Conservation (phyloP, 1,139 yeast genomes). For the Blastobotrys illinoisensis region DNA sequence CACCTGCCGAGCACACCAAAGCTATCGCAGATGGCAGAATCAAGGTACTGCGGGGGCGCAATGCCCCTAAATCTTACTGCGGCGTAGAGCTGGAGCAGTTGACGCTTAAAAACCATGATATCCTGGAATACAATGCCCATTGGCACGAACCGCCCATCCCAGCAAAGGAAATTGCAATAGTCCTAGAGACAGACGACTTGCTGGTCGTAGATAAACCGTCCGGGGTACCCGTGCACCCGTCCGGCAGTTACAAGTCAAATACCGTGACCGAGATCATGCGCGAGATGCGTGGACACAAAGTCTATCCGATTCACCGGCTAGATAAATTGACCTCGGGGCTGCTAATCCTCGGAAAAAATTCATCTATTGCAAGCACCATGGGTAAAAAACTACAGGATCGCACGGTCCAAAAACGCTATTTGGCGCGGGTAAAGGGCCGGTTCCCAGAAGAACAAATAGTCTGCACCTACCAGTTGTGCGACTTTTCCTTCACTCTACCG, state of each 20-base stretch:
- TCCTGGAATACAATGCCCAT: conserved; percentile 75
- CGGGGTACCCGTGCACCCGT: conserved; percentile 86
- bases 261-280: conserved; percentile 41
- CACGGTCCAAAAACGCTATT: conserved; percentile 69
- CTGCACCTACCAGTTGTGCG: conserved; percentile 62
- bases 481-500: conserved; percentile 71
- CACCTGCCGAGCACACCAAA: conserved; percentile 37
- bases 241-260: conserved; percentile 83
- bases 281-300: conserved; percentile 16
- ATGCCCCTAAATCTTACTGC: neutral
- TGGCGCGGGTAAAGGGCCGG: conserved; percentile 80
- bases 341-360: conserved; percentile 79
- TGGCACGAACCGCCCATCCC: conserved; percentile 89
- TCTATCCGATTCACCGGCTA: conserved; percentile 45
- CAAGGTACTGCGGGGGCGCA: conserved; percentile 7
- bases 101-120: conserved; percentile 56
- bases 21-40: conserved; percentile 11
- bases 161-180: conserved; percentile 58
- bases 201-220: conserved; percentile 89
- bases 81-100: neutral
- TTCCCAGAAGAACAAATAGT: conserved; percentile 46
- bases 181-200: conserved; percentile 66
- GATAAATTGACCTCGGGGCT: conserved; percentile 90
- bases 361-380: conserved; percentile 70
- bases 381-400: conserved; percentile 67